Base-by-base conservation (phyloP, 352 stramenopile genomes). In the Pythium biforme region DNA sequence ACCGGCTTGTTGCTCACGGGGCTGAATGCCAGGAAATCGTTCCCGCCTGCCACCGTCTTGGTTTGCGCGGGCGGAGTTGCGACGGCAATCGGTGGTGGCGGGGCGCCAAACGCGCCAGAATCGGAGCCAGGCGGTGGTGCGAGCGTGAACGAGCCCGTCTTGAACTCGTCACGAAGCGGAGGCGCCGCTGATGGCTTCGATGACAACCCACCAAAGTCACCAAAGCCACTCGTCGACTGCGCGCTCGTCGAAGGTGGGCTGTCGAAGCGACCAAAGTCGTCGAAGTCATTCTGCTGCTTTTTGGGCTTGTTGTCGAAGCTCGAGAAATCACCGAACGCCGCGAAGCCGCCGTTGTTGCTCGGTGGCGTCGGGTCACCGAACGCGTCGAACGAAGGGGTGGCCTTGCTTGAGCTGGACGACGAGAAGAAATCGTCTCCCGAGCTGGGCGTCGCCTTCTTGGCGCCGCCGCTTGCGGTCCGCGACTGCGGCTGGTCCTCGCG, bases 321-420 rank as follows among this genome's bases (percentile, higher is more conserved):
- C 9, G 83, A 89, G 55, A 96, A 96, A 43, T 96, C 87, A 22
- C 79, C 81, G 65, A 90, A 90, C 15, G 64, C 54, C 5, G 72
- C 79, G 54, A 93, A 91, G 2, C 69, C 75, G 25, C 62, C 72
- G 15, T 73, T 72, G 41, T 72, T 67, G 27, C 55, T 53, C 47
- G 34, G 49, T 20, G 43, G 31, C 39, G 27, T 52, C 22, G 17
- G 69, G 19, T 60, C 45, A 19, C 25, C 55, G 33, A 73, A 73
- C 15, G 74, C 72, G 50, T 85, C 74, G 55, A 82, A 83, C 15
- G 62, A 47, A 31, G 70, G 65, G 41, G 41, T 49, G 22, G 54
- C 62, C 11, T 66, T 79, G 62, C 33, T 55, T 14, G 62, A 72
- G 33, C 49, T 75, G 8, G 69, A 73, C 0, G 73, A 75, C 2